These are phyloP conservation scores for Gossypium davidsonii DNA, from an alignment of 441 rosid species.

Conservation along the genomic window DNA sequence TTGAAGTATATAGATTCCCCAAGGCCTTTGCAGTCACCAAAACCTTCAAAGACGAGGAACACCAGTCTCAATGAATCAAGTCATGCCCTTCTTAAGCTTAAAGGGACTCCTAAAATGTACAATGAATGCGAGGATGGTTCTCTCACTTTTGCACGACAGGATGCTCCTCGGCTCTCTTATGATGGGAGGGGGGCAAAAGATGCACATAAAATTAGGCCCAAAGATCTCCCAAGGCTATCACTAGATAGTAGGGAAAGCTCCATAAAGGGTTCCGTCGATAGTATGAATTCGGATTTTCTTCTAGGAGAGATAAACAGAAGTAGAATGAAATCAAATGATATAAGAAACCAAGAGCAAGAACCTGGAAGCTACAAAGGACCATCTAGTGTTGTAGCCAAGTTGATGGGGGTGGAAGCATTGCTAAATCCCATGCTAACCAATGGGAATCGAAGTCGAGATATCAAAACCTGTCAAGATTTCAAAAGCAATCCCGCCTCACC, in stretches of 20 bases:
- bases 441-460: not conserved
- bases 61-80: conserved; percentile 40
- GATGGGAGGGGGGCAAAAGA: conserved; percentile 70
- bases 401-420: not conserved
- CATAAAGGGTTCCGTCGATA: conserved; percentile 37
- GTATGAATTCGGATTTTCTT: conserved; percentile 34
- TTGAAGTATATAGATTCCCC: conserved; percentile 66
- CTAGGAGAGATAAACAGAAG: conserved; percentile 25
- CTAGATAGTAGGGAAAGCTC: conserved; percentile 72
- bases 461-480: not conserved
- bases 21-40: conserved; percentile 53
- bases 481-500: not conserved
- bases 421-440: not conserved
- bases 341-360: not conserved
- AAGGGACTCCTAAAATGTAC: conserved; percentile 9
- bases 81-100: conserved; percentile 31
- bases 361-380: not conserved
- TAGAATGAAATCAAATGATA: not conserved
- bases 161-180: conserved; percentile 73
- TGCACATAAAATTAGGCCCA: conserved; percentile 48
- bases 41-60: conserved; percentile 33
- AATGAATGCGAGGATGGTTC: conserved; percentile 20
- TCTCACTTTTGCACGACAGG: conserved; percentile 28
- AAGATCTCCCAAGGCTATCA: conserved; percentile 83
- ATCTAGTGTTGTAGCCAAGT: not conserved